Percentiles rank a stretch among this genome's conserved stretches.
Conservation (phyloP, 177 flowering plant species). For the Telopea speciosissima region DNA sequence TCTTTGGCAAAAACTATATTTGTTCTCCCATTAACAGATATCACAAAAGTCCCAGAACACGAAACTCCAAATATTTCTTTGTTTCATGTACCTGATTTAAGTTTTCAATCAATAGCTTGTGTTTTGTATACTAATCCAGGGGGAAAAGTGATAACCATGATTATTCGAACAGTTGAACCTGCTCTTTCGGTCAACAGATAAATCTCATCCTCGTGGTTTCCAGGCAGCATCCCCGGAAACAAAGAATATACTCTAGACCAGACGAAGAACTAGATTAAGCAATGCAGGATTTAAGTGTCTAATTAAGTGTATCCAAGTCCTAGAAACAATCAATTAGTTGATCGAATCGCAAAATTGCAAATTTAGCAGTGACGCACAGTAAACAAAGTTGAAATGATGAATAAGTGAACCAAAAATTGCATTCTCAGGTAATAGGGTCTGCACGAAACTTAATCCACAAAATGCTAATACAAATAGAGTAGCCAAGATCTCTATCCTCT, state of each 20-base stretch:
- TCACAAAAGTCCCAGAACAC: no score
- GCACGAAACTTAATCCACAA: background rate
- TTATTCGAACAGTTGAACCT: background rate
- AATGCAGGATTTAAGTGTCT: background rate
- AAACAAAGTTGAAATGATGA: no score
- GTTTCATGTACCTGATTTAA: no score
- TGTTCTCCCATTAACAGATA: no score
- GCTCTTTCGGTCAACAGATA: background rate
- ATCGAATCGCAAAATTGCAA: background rate
- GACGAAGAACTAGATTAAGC: background rate
- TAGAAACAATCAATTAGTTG: background rate
- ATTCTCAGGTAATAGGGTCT: background rate
- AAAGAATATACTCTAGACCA: background rate
- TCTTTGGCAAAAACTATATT: background rate
- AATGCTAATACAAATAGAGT: background rate
- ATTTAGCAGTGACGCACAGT: background rate
- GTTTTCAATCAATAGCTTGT: no score
- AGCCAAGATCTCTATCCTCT: conserved; percentile 9
- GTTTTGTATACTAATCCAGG: no score
- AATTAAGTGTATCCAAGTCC: background rate
- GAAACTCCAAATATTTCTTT: no score
- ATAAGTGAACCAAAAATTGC: background rate
- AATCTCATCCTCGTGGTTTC: background rate
- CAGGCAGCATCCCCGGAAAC: background rate
- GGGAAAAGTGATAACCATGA: no score